A percentile compares a stretch with the other conserved stretches of the same genome.
Evolutionary conservation across 352 stramenopile genomes (phyloP).

Genomic region (Elongisporangium anandrum): DNA sequence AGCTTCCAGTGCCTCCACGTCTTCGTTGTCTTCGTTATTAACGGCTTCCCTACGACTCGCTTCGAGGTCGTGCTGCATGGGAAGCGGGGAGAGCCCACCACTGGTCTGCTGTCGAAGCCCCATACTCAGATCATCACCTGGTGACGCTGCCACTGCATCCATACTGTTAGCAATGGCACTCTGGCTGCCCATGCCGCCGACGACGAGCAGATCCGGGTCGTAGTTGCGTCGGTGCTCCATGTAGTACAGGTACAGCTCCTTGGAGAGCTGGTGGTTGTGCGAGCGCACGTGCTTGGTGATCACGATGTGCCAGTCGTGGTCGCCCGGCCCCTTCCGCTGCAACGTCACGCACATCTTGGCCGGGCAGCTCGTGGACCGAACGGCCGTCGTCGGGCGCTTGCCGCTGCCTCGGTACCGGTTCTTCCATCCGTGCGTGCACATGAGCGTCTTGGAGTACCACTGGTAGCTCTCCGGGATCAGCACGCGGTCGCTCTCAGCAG

Average conservation of each 20-base stretch:
- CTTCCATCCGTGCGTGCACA: constrained; percentile 81
- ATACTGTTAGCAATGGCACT: neutral
- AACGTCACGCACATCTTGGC: constrained; percentile 81
- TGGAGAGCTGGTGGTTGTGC: constrained; percentile 74
- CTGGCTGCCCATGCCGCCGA: constrained; percentile 2
- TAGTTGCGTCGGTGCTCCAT: constrained; percentile 76
- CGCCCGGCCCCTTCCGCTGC: constrained; percentile 33
- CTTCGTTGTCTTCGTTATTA: neutral
- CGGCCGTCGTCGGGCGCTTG: constrained; percentile 55
- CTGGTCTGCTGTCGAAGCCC: neutral
- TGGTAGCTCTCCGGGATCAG: constrained; percentile 58
- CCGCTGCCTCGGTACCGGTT: constrained; percentile 54
- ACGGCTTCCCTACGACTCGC: neutral
- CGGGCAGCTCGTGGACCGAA: constrained; percentile 62
- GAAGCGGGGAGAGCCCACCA: neutral
- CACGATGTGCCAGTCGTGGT: constrained; percentile 57
- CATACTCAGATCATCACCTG: neutral
- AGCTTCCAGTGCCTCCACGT: neutral
- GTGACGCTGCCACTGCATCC: neutral
- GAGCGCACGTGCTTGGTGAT: constrained; percentile 68
- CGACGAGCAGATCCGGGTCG: constrained; percentile 55
- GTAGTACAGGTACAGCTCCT: constrained; percentile 74
- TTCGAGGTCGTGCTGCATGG: neutral
- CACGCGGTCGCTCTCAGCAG: constrained; percentile 16
- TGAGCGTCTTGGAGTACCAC: constrained; percentile 83